Percentiles rank a stretch among this genome's conserved stretches.
These are phyloP conservation scores for Glaciozyma martinii DNA, from an alignment of 768 basidiomycete species.

Conservation along the genomic window DNA sequence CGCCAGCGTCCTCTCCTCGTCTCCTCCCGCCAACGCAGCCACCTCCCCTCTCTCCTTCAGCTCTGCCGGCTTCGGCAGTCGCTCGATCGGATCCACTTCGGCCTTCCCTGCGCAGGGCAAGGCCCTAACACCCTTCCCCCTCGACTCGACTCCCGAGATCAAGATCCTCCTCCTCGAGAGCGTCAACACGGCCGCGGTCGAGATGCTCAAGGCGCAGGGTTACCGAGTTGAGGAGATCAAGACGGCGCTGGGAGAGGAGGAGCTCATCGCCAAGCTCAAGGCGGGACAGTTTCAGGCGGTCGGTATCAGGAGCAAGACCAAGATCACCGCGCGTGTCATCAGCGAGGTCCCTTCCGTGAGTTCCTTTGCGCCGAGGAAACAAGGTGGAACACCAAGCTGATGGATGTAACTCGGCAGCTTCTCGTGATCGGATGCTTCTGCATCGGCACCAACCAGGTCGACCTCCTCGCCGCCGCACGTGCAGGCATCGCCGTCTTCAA, in stretches of 20 bases:
- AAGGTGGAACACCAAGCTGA: not conserved
- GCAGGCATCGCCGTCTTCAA: conserved; percentile 97
- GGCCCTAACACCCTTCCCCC: conserved; percentile 20
- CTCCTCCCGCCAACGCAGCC: not conserved
- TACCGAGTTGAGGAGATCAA: conserved; percentile 84
- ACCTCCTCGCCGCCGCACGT: conserved; percentile 68
- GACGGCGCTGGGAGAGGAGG: conserved; percentile 82
- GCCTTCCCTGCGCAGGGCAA: conserved; percentile 1
- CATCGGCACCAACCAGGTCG: conserved; percentile 97
- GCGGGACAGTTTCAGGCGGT: conserved; percentile 82
- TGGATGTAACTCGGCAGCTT: conserved; percentile 49
- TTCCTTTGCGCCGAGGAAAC: conserved; percentile 1
- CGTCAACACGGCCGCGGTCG: conserved; percentile 55
- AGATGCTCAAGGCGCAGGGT: conserved; percentile 66
- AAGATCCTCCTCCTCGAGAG: conserved; percentile 85
- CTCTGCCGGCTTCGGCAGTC: not conserved
- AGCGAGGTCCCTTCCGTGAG: conserved; percentile 74
- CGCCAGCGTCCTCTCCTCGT: not conserved
- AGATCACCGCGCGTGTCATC: conserved; percentile 81
- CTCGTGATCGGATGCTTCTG: conserved; percentile 97
- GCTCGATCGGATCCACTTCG: not conserved
- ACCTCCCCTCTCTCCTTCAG: not conserved
- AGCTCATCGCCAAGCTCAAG: conserved; percentile 63
- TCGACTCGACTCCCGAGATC: conserved; percentile 55
- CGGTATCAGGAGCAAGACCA: conserved; percentile 96